phyloP scores from a whole-genome alignment of 345 rosid species.

The Citrus sinensis region DVS_A1.0 CM039168.1:17752501-17753000 shows the following conservation, averaged over 20 bases:
- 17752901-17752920: conserved; percentile 95
- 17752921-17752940: conserved; percentile 73
- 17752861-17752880: conserved; percentile 94
- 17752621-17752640: not conserved
- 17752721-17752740: not conserved
- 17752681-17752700: not conserved
- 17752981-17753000: conserved; percentile 96
- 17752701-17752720: not conserved
- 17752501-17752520: not conserved
- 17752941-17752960: conserved; percentile 93
- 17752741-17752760: not conserved
- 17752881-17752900: conserved; percentile 93
- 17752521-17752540: not conserved
- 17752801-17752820: not conserved
- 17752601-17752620: not conserved
- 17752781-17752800: not conserved
- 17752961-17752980: conserved; percentile 94
- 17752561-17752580: not conserved
- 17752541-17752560: not conserved
- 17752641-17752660: not conserved
- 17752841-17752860: conserved; percentile 97
- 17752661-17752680: not conserved
- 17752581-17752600: not conserved
- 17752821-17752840: conserved; percentile 41
- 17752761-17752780: not conserved